Evolutionary conservation across 1,284 basidiomycete species (phyloP).

Genomic region (Ustilago crameri): DNA sequence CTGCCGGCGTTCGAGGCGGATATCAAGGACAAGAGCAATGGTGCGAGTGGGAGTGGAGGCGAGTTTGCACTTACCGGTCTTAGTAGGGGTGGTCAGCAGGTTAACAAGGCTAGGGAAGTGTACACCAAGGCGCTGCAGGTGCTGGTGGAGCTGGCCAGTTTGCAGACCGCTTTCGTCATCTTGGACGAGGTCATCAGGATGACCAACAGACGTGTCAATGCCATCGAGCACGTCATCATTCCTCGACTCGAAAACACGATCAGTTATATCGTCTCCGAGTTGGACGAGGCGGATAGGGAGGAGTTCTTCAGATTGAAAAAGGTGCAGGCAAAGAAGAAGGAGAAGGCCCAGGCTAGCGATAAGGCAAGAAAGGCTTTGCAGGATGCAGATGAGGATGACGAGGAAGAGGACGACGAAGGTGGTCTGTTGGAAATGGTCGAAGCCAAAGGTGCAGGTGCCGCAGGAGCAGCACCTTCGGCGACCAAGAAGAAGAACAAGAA

Average conservation of each 20-base stretch:
- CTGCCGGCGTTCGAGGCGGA: constrained; percentile 82
- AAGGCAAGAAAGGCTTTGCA: constrained; percentile 9
- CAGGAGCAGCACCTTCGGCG: not conserved
- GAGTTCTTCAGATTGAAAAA: constrained; percentile 68
- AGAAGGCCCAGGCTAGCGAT: constrained; percentile 46
- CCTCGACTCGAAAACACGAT: constrained; percentile 96
- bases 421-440: not conserved
- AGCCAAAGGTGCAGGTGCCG: not conserved
- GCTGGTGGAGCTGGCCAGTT: constrained; percentile 93
- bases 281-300: constrained; percentile 67
- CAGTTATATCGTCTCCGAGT: constrained; percentile 67
- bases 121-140: constrained; percentile 98
- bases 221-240: constrained; percentile 97
- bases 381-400: constrained; percentile 10
- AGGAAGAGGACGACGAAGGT: constrained; percentile 1
- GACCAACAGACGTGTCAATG: constrained; percentile 97
- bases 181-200: constrained; percentile 98
- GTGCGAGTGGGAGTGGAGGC: constrained; percentile 16
- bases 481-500: constrained; percentile 28
- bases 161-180: constrained; percentile 94
- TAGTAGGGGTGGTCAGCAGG: constrained; percentile 95
- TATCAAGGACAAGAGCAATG: constrained; percentile 34
- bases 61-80: constrained; percentile 99
- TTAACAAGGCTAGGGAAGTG: constrained; percentile 89
- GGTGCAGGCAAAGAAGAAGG: constrained; percentile 65